Evolutionary conservation across 83 land plant species (phyloP), one percentile per base, ranked within the genome.

Genomic region (Diphasiastrum complanatum): DNA sequence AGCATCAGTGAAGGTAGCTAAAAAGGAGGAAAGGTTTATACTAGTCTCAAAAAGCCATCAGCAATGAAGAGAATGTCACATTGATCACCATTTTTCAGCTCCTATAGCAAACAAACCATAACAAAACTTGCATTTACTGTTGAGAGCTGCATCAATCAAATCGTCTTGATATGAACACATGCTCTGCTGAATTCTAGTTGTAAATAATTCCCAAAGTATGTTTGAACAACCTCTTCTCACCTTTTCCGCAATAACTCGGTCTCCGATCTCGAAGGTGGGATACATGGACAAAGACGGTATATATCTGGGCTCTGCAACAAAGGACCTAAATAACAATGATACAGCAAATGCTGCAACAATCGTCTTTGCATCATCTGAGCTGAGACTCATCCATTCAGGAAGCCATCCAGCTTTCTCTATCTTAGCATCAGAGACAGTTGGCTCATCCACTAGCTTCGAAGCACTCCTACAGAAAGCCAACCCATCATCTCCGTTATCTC

Each of bases 201-300:
- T 63, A 25, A 18, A 27, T n/a, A 14, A 10, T 38, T 0, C 16
- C n/a, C 4, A 11, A 10, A 63, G 2, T 28, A 51, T 69, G n/a
- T n/a, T n/a, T n/a, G n/a, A n/a, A n/a, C n/a, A n/a, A n/a, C n/a
- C n/a, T n/a, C n/a, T n/a, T n/a, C n/a, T n/a, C n/a, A 91, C 96
- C 91, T 85, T 89, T 51, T 89, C 96, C 6, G 96, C 96, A 49
- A 89, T 79, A 70, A 89, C 52, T 14, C 91, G 79, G 52, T 89
- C 96, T 0, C 96, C 96, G 51, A 89, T 83, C 52, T 89, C 85
- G 37, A 89, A 81, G 22, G 96, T 89, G 2, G 96, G 96, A 65
- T 83, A 89, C 96, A 89, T 89, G 24, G 96, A 89, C 46, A 85
- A 67, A 3, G 91, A 85, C 47, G 96, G 96, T 29, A 85, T 89